Evolutionary conservation across 768 basidiomycete species (phyloP), one percentile per base, ranked within the genome.

Genomic region (Cantharellus anzutake): DNA sequence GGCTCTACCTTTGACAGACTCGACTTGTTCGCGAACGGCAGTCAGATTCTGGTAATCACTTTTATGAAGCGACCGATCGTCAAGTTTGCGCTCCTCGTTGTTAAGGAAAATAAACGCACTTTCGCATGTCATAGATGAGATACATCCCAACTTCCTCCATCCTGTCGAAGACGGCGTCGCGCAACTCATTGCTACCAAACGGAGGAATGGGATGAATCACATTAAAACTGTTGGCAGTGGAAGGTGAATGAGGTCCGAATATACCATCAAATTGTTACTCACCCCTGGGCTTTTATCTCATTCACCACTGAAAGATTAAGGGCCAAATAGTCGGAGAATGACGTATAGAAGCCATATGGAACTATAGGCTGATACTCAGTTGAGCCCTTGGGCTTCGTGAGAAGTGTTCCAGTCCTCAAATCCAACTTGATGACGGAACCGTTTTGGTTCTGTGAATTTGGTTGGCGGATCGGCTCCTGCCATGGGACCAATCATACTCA

Each of bases 51-150:
- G 78, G 71, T 86, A 88, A 3, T 77, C 78, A 76, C 71, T 71
- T 60, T 3, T 41, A 58, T 41, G 60, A 20, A 55, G 51, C 3
- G 7, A n/a, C 20, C 5, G 58, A 64, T 38, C 11, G 11, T 11
- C 11, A 29, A 11, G 4, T 42, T 16, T 39, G 11, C 14, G 14
- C 7, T 41, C 35, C 37, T 29, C 41, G 3, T 41, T 60, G 60
- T 52, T 58, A 64, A 60, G 20, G n/a, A 42, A 38, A 2, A 69
- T 34, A 14, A 35, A 60, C 71, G 51, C 38, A 78, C 78, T 57
- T 73, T 56, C 85, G 76, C 85, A 89, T 87, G 67, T 88, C 84
- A 63, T 89, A 90, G 80, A 88, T 86, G 59, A 88, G 74, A 65
- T 83, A 89, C 2, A 80, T 62, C 0, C 77, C 78, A 0, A 81